Evolutionary conservation across 2,329 filamentous ascomycete species (phyloP).

Genomic region (Bipolaris gigantea): DNA sequence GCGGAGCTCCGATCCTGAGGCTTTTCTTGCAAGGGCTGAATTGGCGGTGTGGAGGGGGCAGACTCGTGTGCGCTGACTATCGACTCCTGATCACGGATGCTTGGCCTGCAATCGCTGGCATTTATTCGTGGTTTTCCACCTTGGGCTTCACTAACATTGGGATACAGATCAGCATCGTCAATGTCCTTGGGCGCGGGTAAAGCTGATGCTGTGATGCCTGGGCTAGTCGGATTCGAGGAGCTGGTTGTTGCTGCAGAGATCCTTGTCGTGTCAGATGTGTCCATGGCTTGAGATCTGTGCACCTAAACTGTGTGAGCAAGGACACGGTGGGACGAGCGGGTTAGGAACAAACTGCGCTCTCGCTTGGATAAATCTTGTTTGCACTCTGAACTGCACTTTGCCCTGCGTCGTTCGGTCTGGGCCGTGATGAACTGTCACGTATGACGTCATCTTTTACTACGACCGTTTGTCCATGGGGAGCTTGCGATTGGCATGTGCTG

Average conservation of each 20-base stretch:
- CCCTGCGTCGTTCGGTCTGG: background rate
- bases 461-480: background rate
- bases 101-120: background rate
- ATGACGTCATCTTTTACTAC: background rate
- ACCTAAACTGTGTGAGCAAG: slow-evolving; percentile 11
- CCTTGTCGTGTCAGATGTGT: background rate
- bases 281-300: background rate
- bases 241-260: background rate
- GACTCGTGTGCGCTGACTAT: background rate
- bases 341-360: slow-evolving; percentile 14
- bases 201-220: background rate
- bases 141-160: background rate
- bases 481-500: background rate
- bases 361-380: background rate
- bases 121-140: background rate
- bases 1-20: background rate
- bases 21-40: background rate
- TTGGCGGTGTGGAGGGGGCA: background rate
- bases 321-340: background rate
- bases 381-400: background rate
- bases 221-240: background rate
- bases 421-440: background rate
- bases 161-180: background rate
- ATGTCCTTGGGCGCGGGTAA: background rate
- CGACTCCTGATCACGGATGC: background rate